Evolutionary conservation across 345 rosid species (phyloP).

Genomic region (Citrus unshiu): DNA sequence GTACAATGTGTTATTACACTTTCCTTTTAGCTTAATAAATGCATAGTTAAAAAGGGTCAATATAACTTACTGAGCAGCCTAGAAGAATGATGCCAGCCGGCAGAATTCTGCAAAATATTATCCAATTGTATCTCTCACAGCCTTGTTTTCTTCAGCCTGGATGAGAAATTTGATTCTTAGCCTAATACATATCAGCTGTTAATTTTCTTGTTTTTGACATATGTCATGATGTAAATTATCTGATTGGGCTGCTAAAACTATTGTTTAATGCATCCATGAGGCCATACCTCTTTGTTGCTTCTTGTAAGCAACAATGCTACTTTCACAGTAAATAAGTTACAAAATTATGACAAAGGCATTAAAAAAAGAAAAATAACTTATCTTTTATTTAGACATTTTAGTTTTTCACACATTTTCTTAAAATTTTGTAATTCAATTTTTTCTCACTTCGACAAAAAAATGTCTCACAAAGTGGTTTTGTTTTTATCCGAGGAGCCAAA

Average conservation of each 20-base stretch:
- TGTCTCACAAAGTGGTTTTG: too few relatives aligned
- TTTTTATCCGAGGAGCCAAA: too few relatives aligned
- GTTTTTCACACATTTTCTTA: too few relatives aligned
- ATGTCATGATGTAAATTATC: not conserved
- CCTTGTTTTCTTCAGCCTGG: not conserved
- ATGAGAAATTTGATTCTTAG: not conserved
- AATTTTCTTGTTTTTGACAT: not conserved
- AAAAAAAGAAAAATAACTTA: too few relatives aligned
- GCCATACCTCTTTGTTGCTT: not conserved
- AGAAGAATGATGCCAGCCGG: not conserved
- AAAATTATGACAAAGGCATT: too few relatives aligned
- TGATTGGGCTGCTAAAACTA: not conserved
- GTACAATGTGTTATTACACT: not conserved
- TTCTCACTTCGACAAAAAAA: too few relatives aligned
- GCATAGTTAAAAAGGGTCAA: not conserved
- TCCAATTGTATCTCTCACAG: not conserved
- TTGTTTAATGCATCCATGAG: too few relatives aligned
- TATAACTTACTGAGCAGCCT: not conserved
- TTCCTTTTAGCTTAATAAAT: not conserved
- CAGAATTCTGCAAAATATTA: not conserved
- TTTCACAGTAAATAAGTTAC: too few relatives aligned
- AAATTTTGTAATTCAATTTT: too few relatives aligned
- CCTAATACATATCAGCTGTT: not conserved
- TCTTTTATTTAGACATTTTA: too few relatives aligned
- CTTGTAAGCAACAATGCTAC: too few relatives aligned